Conservation (phyloP, 257 asterid species). For the Solanum microdontum region DNA sequence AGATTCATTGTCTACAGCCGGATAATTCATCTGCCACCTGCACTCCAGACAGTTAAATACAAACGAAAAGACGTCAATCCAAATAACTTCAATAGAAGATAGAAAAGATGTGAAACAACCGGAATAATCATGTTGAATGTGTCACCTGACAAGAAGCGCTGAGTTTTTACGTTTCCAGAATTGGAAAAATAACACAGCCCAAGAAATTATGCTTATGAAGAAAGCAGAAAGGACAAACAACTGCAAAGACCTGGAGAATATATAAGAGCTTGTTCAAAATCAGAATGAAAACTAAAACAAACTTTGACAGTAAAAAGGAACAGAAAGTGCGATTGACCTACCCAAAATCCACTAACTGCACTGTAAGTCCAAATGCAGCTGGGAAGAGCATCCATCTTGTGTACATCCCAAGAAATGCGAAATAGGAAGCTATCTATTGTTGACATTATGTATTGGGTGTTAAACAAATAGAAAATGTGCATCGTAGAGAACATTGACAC, state of each 20-base stretch:
- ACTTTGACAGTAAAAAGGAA: background rate
- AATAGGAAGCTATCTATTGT: slow-evolving; percentile 78
- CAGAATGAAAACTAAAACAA: background rate
- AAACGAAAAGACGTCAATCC: background rate
- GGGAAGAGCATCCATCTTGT: slow-evolving; percentile 93
- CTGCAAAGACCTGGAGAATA: slow-evolving; percentile 51
- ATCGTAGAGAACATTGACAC: slow-evolving; percentile 3
- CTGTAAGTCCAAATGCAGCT: slow-evolving; percentile 62
- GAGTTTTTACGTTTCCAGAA: slow-evolving; percentile 94
- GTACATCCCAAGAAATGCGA: slow-evolving; percentile 87
- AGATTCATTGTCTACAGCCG: slow-evolving; percentile 40
- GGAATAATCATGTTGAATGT: background rate
- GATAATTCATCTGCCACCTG: slow-evolving; percentile 70
- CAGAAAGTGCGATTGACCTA: slow-evolving; percentile 18
- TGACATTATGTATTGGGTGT: background rate
- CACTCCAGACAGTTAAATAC: background rate
- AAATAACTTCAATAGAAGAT: background rate
- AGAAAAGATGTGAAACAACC: background rate
- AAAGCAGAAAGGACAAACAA: slow-evolving; percentile 73
- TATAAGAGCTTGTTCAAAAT: background rate
- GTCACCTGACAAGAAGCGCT: slow-evolving; percentile 65
- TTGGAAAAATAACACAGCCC: slow-evolving; percentile 88
- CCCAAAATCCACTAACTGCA: slow-evolving; percentile 85
- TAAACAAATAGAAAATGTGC: background rate
- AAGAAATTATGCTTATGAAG: slow-evolving; percentile 64